Conservation (phyloP, 257 asterid genomes). For the Petrea volubilis region DNA sequence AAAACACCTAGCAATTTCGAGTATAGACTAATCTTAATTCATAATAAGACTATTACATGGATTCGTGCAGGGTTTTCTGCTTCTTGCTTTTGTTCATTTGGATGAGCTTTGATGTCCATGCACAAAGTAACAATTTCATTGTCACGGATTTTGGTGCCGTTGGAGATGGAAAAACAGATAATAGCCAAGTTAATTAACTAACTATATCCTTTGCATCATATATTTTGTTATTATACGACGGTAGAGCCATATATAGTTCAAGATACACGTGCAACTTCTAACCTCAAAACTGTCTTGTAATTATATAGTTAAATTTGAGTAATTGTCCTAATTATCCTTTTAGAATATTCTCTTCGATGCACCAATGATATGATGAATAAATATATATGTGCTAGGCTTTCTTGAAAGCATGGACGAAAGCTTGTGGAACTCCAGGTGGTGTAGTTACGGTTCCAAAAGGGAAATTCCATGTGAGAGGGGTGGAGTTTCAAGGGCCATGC, state of each 20-base stretch:
- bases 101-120: background rate
- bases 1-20: background rate
- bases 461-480: constrained; percentile 31
- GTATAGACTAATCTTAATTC: background rate
- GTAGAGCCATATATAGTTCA: background rate
- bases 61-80: background rate
- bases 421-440: constrained; percentile 42
- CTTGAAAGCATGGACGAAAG: constrained; percentile 44
- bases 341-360: background rate
- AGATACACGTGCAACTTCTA: no score
- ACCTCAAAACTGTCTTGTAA: no score
- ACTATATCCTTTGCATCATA: background rate
- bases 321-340: no score
- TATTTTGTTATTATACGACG: no score
- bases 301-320: no score
- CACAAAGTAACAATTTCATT: constrained; percentile 13
- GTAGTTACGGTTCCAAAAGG: constrained; percentile 42
- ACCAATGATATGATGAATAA: no score
- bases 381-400: constrained; percentile 45
- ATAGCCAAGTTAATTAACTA: constrained; percentile 36
- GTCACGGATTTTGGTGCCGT: constrained; percentile 48
- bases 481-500: constrained; percentile 54
- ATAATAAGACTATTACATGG: background rate
- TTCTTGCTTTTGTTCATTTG: background rate
- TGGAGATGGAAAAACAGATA: constrained; percentile 42